These are phyloP conservation scores for Leishmania martiniquensis DNA, from an alignment of 208 protist genomes.

Conservation along the genomic window DNA sequence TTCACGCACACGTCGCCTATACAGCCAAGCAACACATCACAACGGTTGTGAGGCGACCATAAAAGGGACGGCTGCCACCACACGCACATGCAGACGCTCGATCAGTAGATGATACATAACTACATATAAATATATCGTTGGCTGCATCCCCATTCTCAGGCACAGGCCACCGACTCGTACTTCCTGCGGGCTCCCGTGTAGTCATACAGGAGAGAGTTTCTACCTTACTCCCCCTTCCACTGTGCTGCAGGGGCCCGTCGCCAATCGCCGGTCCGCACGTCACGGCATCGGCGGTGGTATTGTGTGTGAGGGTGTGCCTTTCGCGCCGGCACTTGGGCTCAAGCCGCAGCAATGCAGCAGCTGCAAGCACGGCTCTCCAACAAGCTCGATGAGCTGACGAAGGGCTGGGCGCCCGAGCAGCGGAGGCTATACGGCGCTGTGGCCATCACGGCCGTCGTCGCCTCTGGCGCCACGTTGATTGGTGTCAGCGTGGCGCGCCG, in stretches of 20 bases:
- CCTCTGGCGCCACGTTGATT: slow-evolving; percentile 9
- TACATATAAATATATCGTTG: too few species aligned
- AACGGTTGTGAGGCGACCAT: too few species aligned
- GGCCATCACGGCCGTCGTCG: slow-evolving; percentile 10
- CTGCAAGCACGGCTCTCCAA: neutral
- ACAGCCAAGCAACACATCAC: neutral
- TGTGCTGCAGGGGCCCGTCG: neutral
- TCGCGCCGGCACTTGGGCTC: neutral
- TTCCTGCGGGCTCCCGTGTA: too few species aligned
- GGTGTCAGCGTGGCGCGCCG: neutral
- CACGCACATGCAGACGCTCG: neutral
- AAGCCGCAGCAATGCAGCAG: neutral
- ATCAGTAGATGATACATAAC: neutral
- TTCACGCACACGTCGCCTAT: neutral
- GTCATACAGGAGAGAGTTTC: neutral
- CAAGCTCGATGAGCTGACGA: slow-evolving; percentile 2
- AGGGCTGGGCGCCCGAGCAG: slow-evolving; percentile 23
- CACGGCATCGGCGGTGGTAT: neutral
- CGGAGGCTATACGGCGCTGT: slow-evolving; percentile 13
- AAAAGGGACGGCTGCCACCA: neutral
- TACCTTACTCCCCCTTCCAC: neutral
- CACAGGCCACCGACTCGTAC: too few species aligned
- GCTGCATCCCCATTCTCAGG: too few species aligned
- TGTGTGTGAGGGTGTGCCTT: neutral
- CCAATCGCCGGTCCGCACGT: neutral